phyloP scores from a whole-genome alignment of 352 stramenopile genomes.

The Phytophthora macrochlamydospora region DNA sequence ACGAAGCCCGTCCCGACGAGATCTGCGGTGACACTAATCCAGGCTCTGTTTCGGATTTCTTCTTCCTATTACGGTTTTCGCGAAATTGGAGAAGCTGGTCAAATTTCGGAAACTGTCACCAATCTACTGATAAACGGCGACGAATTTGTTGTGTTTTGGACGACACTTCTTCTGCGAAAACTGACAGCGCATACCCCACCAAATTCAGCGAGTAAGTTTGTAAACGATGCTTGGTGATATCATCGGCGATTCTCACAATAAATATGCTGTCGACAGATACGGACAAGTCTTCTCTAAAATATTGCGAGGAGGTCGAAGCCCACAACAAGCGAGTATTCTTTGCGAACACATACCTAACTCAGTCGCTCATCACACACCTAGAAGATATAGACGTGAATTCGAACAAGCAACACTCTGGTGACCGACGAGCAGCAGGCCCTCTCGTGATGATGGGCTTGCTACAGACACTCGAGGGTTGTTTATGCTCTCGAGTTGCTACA shows the following conservation, averaged over 20 bases:
- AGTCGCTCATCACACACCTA: conserved; percentile 68
- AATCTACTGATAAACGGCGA: conserved; percentile 81
- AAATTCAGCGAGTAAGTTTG: conserved; percentile 50
- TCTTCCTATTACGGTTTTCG: conserved; percentile 88
- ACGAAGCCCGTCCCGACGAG: conserved; percentile 63
- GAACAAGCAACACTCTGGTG: conserved; percentile 13
- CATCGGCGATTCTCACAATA: conserved; percentile 8
- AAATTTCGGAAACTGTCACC: conserved; percentile 81
- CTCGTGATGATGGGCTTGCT: conserved; percentile 93
- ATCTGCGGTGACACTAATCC: conserved; percentile 74
- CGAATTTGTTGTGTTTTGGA: conserved; percentile 90
- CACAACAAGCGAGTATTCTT: conserved; percentile 84
- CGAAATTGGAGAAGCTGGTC: conserved; percentile 74
- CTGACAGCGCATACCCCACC: conserved; percentile 59
- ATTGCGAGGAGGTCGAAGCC: conserved; percentile 70
- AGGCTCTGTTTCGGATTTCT: conserved; percentile 87
- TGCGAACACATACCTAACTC: conserved; percentile 68
- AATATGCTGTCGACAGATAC: conserved; percentile 34
- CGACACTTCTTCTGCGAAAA: conserved; percentile 66
- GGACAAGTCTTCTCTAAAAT: conserved; percentile 56
- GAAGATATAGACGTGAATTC: conserved; percentile 60
- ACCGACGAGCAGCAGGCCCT: conserved; percentile 38
- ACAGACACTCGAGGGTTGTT: conserved; percentile 89
- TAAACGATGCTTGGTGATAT: neutral
- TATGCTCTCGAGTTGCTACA: conserved; percentile 90